Evolutionary conservation across 805 yeast genomes (phyloP), one percentile per base, ranked within the genome.

Genomic region (Kregervanrija fluxuum): DNA sequence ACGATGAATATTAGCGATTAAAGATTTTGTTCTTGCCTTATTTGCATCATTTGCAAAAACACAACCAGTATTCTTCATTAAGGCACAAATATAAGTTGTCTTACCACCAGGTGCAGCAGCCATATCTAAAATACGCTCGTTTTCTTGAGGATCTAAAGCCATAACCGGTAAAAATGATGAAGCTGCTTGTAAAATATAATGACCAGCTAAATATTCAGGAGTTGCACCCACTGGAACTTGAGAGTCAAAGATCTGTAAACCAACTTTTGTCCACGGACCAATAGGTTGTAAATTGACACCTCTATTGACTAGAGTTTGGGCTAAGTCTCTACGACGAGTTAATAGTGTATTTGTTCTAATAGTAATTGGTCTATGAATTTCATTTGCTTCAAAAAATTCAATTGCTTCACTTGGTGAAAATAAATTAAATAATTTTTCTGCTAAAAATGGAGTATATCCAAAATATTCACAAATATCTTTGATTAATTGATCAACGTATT

Each of bases 171-270:
- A 70, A 67, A 91, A 93, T 9, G 98, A 90, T 5, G 97, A 90
- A 16, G 99, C 99, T 37, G 99, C 99, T 68, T 93, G 99, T 57
- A 93, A 70, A 50, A 93, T 93, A 68, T 93, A 93, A 61, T 93
- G 96, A 59, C 99, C 99, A 11, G 98, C 95, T 59, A 93, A 73
- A 63, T 93, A 93, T 68, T 93, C 99, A 37, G 99, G 99, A 8
- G 99, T 93, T 38, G 99, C 99, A 66, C 99, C 99, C 55, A 93
- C 86, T 37, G 99, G 99, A n/a, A 93, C 98, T 65, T 90, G 98
- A 17, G 98, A 90, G 62, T 93, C 99, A 63, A 91, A 93, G 43
- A 93, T 82, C 67, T 93, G 99, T 53, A 93, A 73, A 50, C 99
- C 99, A 42, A 93, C 98, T 67, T 93, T 93, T 17, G 98, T 89